Percentiles rank a stretch among this genome's conserved stretches.
These are phyloP conservation scores for Sporothrix curviconia DNA, from an alignment of 2,329 filamentous ascomycete species.

Conservation along the genomic window DNA sequence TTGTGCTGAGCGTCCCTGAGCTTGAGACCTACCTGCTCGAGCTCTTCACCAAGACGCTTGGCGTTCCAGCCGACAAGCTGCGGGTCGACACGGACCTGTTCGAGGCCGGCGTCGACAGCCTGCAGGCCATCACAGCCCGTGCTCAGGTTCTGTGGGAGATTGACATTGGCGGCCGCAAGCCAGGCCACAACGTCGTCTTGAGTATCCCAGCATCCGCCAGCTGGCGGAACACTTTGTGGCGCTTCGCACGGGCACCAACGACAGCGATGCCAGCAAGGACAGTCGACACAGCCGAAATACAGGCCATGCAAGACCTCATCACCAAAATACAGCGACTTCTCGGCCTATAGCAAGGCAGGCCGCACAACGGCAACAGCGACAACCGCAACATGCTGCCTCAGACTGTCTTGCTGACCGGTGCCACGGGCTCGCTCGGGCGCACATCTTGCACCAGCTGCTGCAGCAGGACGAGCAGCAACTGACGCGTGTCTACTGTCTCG, in stretches of 20 bases:
- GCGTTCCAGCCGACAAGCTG: not conserved
- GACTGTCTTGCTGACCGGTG: constrained; percentile 32
- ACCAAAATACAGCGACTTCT: constrained; percentile 15
- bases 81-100: constrained; percentile 50
- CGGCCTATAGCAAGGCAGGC: not conserved
- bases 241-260: constrained; percentile 34
- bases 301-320: constrained; percentile 19
- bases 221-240: constrained; percentile 40
- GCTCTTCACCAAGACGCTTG: constrained; percentile 21
- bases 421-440: constrained; percentile 60
- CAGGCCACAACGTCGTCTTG: constrained; percentile 53
- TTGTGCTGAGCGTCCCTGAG: constrained; percentile 22
- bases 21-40: constrained; percentile 30
- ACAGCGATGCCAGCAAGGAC: constrained; percentile 20
- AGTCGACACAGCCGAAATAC: constrained; percentile 35
- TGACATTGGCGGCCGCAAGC: constrained; percentile 37
- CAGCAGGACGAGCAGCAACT: constrained; percentile 45
- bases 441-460: constrained; percentile 53
- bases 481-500: constrained; percentile 44
- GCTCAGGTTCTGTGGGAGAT: constrained; percentile 44
- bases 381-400: not conserved
- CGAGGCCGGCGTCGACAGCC: constrained; percentile 48
- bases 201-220: constrained; percentile 43
- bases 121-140: constrained; percentile 52
- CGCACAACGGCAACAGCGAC: not conserved